A percentile compares a stretch with the other conserved stretches of the same genome.
These are phyloP conservation scores for Smittium culicis DNA, from an alignment of 371 early-diverging fungal species.

Conservation along the genomic window DNA sequence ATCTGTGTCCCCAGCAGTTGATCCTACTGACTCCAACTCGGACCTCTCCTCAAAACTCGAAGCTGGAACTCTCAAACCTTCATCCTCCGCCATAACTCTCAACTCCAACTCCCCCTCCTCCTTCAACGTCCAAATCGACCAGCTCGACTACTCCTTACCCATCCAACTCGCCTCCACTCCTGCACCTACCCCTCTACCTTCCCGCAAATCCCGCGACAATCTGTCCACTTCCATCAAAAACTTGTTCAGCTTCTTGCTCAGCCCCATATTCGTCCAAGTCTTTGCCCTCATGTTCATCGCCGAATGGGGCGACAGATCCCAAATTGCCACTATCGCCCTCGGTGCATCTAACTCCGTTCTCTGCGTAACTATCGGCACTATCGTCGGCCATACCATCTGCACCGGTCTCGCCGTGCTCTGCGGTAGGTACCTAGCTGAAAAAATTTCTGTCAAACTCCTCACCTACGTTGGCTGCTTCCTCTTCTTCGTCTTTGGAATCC, in stretches of 20 bases:
- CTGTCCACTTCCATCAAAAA: constrained; percentile 17
- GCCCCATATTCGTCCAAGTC: constrained; percentile 86
- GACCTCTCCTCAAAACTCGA: constrained; percentile 3
- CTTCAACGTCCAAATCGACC: constrained; percentile 16
- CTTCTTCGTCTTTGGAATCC: constrained; percentile 69
- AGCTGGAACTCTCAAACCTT: neutral
- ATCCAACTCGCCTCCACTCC: neutral
- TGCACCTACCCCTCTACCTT: neutral
- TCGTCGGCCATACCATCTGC: constrained; percentile 80
- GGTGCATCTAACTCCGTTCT: constrained; percentile 80
- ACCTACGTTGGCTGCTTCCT: constrained; percentile 68
- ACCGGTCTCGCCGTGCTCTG: constrained; percentile 86
- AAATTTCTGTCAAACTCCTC: constrained; percentile 85
- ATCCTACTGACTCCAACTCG: constrained; percentile 16
- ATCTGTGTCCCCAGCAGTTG: constrained; percentile 35
- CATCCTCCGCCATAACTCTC: neutral
- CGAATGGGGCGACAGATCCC: constrained; percentile 95
- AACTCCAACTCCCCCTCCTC: too few species aligned
- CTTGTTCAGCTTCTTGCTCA: constrained; percentile 46
- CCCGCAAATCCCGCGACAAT: neutral
- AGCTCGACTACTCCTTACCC: constrained; percentile 2
- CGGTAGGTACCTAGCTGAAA: constrained; percentile 74
- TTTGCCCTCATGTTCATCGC: constrained; percentile 90
- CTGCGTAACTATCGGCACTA: constrained; percentile 73
- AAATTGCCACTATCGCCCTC: constrained; percentile 83